Percentiles rank a stretch among this genome's conserved stretches.
These are phyloP conservation scores for Ambispora gerdemannii DNA, from an alignment of 192 early-diverging fungal genomes.

Conservation along the genomic window DNA sequence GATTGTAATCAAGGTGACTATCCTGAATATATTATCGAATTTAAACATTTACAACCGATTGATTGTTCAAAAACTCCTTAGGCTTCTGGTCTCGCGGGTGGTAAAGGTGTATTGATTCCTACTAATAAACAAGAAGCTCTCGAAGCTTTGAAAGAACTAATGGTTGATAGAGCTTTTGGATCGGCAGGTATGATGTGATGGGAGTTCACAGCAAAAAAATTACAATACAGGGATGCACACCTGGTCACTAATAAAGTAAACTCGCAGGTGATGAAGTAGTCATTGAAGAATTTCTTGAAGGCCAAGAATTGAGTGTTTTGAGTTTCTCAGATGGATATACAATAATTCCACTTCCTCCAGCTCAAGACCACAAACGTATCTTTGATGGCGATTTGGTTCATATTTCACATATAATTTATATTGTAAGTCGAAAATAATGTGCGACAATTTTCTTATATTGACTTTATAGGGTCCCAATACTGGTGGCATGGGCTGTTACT, in stretches of 20 bases:
- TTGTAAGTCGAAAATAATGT: neutral
- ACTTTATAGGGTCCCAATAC: slow-evolving; percentile 80
- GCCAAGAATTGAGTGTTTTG: slow-evolving; percentile 91
- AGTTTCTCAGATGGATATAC: slow-evolving; percentile 96
- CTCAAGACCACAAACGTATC: slow-evolving; percentile 99
- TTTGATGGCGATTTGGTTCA: slow-evolving; percentile 73
- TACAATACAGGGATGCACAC: neutral
- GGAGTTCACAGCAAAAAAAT: neutral
- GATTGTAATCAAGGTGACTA: slow-evolving; percentile 76
- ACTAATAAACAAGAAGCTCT: slow-evolving; percentile 81
- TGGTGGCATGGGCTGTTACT: slow-evolving; percentile 99
- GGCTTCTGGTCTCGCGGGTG: slow-evolving; percentile 95
- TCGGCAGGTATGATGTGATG: slow-evolving; percentile 55
- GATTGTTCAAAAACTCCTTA: too few relatives aligned
- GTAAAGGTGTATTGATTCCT: slow-evolving; percentile 96
- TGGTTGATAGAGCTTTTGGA: slow-evolving; percentile 91
- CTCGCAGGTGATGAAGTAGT: slow-evolving; percentile 73
- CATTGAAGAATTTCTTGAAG: slow-evolving; percentile 90
- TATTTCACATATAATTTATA: neutral
- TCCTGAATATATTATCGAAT: too few relatives aligned
- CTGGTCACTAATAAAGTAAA: neutral
- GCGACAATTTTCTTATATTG: neutral
- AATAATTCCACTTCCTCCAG: slow-evolving; percentile 81
- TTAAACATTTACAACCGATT: too few relatives aligned
- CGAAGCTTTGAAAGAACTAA: slow-evolving; percentile 77